A percentile compares a stretch with the other conserved stretches of the same genome.
phyloP scores from a whole-genome alignment of 2,329 filamentous ascomycete genomes.

The Xylariomycetidae sp. region DNA sequence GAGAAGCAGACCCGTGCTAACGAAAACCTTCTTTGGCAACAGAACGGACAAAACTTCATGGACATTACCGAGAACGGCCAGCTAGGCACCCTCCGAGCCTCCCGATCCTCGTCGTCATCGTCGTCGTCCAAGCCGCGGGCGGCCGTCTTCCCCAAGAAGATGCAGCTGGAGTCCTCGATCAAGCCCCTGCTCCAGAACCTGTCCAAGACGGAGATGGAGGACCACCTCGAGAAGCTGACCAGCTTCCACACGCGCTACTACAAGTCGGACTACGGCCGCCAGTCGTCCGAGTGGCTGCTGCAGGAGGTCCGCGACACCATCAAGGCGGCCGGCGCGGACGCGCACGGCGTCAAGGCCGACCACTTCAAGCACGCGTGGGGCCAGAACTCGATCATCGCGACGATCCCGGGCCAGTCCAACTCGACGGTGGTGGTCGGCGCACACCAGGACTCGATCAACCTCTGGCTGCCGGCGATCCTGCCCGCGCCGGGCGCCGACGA shows the following conservation, averaged over 20 bases:
- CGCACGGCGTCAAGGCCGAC: slow-evolving; percentile 53
- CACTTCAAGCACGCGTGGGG: slow-evolving; percentile 81
- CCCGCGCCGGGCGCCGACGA: slow-evolving; percentile 54
- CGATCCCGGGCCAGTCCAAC: slow-evolving; percentile 79
- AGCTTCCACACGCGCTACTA: slow-evolving; percentile 80
- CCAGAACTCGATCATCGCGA: slow-evolving; percentile 87
- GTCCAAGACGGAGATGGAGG: slow-evolving; percentile 69
- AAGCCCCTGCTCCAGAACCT: slow-evolving; percentile 63
- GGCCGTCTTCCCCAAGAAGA: slow-evolving; percentile 64
- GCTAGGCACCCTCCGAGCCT: slow-evolving; percentile 49
- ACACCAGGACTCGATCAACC: slow-evolving; percentile 93
- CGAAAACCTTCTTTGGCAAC: slow-evolving; percentile 5
- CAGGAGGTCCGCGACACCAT: slow-evolving; percentile 69
- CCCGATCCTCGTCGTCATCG: no score
- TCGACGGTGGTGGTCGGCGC: slow-evolving; percentile 85
- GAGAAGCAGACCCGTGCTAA: no score
- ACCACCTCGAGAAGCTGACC: slow-evolving; percentile 73
- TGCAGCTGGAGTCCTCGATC: slow-evolving; percentile 61
- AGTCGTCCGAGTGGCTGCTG: slow-evolving; percentile 87
- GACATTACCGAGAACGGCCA: slow-evolving; percentile 78
- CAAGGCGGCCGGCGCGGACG: slow-evolving; percentile 62
- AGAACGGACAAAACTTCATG: slow-evolving; percentile 88
- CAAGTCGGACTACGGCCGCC: slow-evolving; percentile 69
- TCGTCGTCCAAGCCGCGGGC: slow-evolving; percentile 15
- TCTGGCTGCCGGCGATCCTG: slow-evolving; percentile 62